Evolutionary conservation across 1,139 yeast genomes (phyloP), one percentile per base, ranked within the genome.

Genomic region (Geotrichum restrictum): DNA sequence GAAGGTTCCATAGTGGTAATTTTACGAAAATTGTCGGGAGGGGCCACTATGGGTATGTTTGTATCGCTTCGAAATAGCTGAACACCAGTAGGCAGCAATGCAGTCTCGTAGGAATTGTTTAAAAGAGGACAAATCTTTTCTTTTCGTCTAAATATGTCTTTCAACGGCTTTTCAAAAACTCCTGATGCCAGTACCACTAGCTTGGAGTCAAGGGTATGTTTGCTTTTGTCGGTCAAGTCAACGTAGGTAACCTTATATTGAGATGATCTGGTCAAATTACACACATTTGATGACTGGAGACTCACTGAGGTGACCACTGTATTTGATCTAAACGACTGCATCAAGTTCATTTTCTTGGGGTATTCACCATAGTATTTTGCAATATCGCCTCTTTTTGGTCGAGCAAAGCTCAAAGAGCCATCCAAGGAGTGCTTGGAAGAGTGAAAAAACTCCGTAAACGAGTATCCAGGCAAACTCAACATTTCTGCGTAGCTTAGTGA

Each of bases 401-500:
- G 63, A 16, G 57, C 57, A 48, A 58, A 67, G 18, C 59, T 61
- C 11, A 57, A 58, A 3, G 61, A 55, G 2, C 51, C 34, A 14
- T 42, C 39, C 11, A 58, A 56, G 49, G 57, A 49, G n/a, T 29
- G 48, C 8, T 52, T 19, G 6, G 11, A 34, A 19, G 19, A 14
- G 33, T 13, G 19, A 31, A 44, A 61, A 49, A 48, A 65, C 34
- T 66, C 60, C 0, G 68, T 52, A 43, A 69, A 66, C 3, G 69
- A 54, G 48, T 52, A 65, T 3, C 64, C 68, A 1, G 73, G 73
- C 37, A 69, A 51, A 13, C 71, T 65, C 29, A 69, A 60, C 69
- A 67, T 69, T 53, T 68, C 71, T 2, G 68, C 68, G 50, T 68
- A 69, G 49, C 70, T 65, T 43, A 69, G 57, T 3, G 63, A 62